Conservation (phyloP, 371 early-diverging fungal genomes). For the Apophysomyces trapeziformis region DNA sequence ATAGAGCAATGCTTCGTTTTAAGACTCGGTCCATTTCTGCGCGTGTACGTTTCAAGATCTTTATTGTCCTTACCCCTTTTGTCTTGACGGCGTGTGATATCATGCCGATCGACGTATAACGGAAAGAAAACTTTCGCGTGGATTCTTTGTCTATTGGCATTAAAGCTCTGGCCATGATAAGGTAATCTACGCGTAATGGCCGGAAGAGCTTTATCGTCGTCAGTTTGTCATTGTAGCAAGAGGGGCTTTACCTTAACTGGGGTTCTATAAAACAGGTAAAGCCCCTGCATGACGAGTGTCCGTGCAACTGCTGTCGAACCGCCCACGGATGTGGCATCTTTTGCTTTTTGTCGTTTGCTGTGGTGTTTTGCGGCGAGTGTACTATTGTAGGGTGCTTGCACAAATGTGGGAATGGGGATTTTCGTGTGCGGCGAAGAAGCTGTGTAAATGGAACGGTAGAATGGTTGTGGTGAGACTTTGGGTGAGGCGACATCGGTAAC, state of each 20-base stretch:
- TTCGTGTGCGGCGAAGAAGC: not conserved
- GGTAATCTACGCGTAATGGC: conserved; percentile 81
- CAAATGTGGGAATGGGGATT: not conserved
- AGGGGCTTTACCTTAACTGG: conserved; percentile 67
- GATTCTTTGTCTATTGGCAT: conserved; percentile 53
- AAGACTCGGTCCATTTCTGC: no score
- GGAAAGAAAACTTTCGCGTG: conserved; percentile 54
- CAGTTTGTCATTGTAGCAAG: not conserved
- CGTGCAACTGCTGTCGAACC: conserved; percentile 64
- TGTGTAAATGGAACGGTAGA: not conserved
- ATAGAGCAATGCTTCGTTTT: no score
- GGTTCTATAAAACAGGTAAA: conserved; percentile 78
- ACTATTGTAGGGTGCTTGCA: not conserved
- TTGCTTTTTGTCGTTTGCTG: conserved; percentile 44
- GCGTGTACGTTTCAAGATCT: not conserved
- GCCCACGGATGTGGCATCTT: conserved; percentile 60
- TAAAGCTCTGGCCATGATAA: conserved; percentile 78
- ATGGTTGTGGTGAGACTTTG: not conserved
- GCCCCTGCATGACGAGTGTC: conserved; percentile 64
- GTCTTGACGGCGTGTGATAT: conserved; percentile 70
- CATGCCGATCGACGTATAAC: conserved; percentile 78
- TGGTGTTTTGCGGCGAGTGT: conserved; percentile 10
- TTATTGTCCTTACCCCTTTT: conserved; percentile 48
- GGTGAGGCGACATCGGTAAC: not conserved
- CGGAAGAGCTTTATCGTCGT: conserved; percentile 63